Conservation (phyloP, 805 yeast species). For the Lachancea sp. region DNA sequence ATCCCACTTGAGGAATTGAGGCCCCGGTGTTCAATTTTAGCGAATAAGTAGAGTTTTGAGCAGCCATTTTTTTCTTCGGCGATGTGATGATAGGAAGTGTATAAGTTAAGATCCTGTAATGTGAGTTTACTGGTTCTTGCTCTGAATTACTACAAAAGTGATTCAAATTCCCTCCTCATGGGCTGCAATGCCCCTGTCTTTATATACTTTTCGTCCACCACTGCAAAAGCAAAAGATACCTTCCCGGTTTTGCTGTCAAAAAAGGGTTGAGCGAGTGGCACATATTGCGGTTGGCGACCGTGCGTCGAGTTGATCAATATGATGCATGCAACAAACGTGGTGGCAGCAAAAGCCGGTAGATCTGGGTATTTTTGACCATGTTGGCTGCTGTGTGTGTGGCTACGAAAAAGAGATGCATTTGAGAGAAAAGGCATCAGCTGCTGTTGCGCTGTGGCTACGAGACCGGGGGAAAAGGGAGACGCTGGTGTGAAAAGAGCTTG, state of each 20-base stretch:
- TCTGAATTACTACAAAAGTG: neutral
- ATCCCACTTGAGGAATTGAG: constrained; percentile 58
- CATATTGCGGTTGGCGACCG: neutral
- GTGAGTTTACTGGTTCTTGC: too few relatives aligned
- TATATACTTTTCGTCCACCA: neutral
- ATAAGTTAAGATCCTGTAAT: too few relatives aligned
- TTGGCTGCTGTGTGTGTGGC: too few relatives aligned
- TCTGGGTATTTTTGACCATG: too few relatives aligned
- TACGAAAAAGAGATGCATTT: too few relatives aligned
- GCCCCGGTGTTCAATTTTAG: constrained; percentile 56
- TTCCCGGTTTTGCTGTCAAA: neutral
- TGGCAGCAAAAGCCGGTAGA: too few relatives aligned
- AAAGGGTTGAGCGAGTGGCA: neutral
- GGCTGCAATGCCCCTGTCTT: neutral
- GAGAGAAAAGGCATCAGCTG: too few relatives aligned
- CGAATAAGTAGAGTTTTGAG: constrained; percentile 16
- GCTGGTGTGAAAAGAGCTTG: too few relatives aligned
- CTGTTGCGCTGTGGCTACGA: too few relatives aligned
- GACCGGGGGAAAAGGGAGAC: too few relatives aligned
- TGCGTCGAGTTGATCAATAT: too few relatives aligned
- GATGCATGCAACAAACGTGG: too few relatives aligned
- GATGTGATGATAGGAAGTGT: neutral
- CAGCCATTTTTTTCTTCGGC: neutral
- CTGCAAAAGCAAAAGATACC: neutral
- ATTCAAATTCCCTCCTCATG: neutral